These are phyloP conservation scores for Cercophora scortea DNA, from an alignment of 495 filamentous ascomycete species.

Conservation along the genomic window DNA sequence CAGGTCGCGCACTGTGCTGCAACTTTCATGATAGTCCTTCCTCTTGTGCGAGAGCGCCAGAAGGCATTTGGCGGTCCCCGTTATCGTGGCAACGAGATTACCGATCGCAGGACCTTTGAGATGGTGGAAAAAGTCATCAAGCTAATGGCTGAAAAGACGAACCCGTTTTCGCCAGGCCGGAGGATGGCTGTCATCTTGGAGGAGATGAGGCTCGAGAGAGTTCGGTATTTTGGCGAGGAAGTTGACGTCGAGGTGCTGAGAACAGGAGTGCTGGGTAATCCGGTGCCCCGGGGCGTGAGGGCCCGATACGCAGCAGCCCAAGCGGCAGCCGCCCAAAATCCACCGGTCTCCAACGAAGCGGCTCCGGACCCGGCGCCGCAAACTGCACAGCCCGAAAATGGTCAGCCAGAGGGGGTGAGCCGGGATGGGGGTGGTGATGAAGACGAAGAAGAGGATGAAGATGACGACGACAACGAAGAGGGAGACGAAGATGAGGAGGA, in stretches of 20 bases:
- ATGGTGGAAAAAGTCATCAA: conserved; percentile 4
- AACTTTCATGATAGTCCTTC: conserved; percentile 5
- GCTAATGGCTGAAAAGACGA: conserved; percentile 5
- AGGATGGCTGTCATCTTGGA: conserved; percentile 15
- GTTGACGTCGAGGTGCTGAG: neutral
- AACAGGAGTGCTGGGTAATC: neutral
- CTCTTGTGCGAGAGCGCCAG: conserved; percentile 14
- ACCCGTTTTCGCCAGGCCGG: conserved; percentile 8
- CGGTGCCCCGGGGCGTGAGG: neutral
- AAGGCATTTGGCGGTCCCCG: neutral
- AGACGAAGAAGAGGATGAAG: neutral
- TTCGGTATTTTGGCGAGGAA: conserved; percentile 1
- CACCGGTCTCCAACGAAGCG: no score
- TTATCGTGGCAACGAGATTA: neutral
- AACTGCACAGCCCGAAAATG: neutral
- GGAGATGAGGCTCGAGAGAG: conserved; percentile 11
- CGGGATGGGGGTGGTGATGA: neutral
- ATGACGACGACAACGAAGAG: neutral
- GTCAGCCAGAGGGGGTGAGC: neutral
- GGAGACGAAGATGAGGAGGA: no score
- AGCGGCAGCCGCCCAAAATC: no score
- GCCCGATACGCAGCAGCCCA: no score
- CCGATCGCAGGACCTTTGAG: conserved; percentile 4
- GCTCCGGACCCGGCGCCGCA: no score
- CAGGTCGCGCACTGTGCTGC: conserved; percentile 13